These are phyloP conservation scores for Phycomyces nitens DNA, from an alignment of 192 early-diverging fungal genomes.

Conservation along the genomic window DNA sequence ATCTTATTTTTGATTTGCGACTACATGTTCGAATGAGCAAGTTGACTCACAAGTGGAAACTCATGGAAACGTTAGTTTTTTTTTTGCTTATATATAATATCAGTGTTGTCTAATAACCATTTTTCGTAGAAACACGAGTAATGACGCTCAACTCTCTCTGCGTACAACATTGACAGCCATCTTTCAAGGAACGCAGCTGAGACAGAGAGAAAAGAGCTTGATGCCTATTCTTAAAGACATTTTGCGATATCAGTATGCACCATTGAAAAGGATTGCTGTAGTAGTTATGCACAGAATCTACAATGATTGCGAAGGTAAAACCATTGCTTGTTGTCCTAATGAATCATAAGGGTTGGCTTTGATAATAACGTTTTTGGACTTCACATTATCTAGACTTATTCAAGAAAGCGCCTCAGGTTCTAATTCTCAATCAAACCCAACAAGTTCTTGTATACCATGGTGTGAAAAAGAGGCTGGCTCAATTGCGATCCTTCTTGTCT, in stretches of 20 bases:
- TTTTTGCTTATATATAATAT: neutral
- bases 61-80: conserved; percentile 16
- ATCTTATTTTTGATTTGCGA: conserved; percentile 26
- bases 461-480: conserved; percentile 13
- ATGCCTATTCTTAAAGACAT: conserved; percentile 30
- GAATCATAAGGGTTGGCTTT: no score
- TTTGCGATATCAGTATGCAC: conserved; percentile 21
- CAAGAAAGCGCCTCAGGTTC: conserved; percentile 8
- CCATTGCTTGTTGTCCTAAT: neutral
- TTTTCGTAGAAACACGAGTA: neutral
- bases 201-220: conserved; percentile 18
- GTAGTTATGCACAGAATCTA: conserved; percentile 26
- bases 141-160: neutral
- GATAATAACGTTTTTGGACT: no score
- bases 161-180: conserved; percentile 7
- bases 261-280: conserved; percentile 20
- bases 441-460: conserved; percentile 22
- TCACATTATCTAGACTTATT: conserved; percentile 26
- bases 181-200: conserved; percentile 9
- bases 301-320: conserved; percentile 22
- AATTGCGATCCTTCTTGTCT: conserved; percentile 7
- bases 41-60: conserved; percentile 17
- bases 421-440: conserved; percentile 15
- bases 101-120: neutral
- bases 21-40: conserved; percentile 26